A percentile compares a stretch with the other conserved stretches of the same genome.
These are phyloP conservation scores for Fusarium irregulare DNA, from an alignment of 2,329 filamentous ascomycete genomes.

Conservation along the genomic window DNA sequence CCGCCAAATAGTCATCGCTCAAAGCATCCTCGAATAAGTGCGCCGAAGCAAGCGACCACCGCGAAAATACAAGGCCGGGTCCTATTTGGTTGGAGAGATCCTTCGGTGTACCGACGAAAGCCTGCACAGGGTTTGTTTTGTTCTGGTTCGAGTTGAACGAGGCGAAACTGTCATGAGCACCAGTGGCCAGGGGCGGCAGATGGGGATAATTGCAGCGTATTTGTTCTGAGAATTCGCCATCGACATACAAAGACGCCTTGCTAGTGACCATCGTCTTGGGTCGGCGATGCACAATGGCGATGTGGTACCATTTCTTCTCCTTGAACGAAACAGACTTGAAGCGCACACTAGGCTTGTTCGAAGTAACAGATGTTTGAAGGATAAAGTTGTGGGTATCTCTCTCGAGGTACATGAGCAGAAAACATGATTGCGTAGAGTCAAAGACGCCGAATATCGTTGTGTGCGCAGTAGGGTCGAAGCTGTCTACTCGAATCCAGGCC, in stretches of 20 bases:
- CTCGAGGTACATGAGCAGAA: conserved; percentile 92
- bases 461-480: conserved; percentile 85
- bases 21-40: conserved; percentile 88
- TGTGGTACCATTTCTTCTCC: conserved; percentile 88
- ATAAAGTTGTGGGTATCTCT: conserved; percentile 95
- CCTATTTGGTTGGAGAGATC: conserved; percentile 84
- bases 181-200: conserved; percentile 73
- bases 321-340: conserved; percentile 88
- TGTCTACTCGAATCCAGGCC: conserved; percentile 88
- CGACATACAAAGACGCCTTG: conserved; percentile 87
- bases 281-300: conserved; percentile 86
- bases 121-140: conserved; percentile 80
- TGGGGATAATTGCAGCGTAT: conserved; percentile 88
- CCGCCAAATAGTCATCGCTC: conserved; percentile 91
- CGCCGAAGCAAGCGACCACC: conserved; percentile 90
- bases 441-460: conserved; percentile 97
- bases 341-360: conserved; percentile 86
- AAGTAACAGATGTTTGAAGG: conserved; percentile 91
- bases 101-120: conserved; percentile 91
- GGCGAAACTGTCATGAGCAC: conserved; percentile 74
- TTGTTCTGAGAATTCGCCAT: conserved; percentile 95
- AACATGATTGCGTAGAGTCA: conserved; percentile 91
- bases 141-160: conserved; percentile 70
- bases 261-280: conserved; percentile 80
- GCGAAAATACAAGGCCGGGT: conserved; percentile 77